A percentile compares a stretch with the other conserved stretches of the same genome.
phyloP scores from a whole-genome alignment of 345 rosid species.

The Arabidopsis arenosa region DNA sequence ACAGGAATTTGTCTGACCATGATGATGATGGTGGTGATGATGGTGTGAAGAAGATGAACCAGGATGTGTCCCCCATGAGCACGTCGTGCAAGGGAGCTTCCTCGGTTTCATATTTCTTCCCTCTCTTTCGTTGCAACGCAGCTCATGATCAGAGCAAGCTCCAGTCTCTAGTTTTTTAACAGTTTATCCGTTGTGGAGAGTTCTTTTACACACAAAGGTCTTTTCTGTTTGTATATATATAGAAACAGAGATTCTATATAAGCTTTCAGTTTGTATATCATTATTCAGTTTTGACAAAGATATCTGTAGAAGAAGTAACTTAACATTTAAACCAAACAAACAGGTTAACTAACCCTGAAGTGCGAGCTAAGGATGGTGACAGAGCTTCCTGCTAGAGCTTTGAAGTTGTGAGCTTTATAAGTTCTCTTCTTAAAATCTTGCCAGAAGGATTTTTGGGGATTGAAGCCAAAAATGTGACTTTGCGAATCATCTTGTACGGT shows the following conservation, averaged over 20 bases:
- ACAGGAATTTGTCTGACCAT: conserved; percentile 43
- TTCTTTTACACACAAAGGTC: conserved; percentile 17
- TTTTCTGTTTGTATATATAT: conserved; percentile 40
- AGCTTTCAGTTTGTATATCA: conserved; percentile 28
- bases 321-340: conserved; percentile 11
- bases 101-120: conserved; percentile 46
- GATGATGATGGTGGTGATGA: conserved; percentile 27
- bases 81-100: conserved; percentile 46
- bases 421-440: conserved; percentile 83
- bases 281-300: conserved; percentile 34
- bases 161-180: conserved; percentile 44
- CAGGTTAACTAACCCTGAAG: conserved; percentile 13
- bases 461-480: conserved; percentile 64
- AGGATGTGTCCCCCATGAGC: conserved; percentile 36
- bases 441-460: conserved; percentile 80
- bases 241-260: conserved; percentile 35
- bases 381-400: conserved; percentile 41
- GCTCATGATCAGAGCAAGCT: conserved; percentile 43
- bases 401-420: conserved; percentile 62
- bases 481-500: conserved; percentile 62
- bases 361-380: conserved; percentile 9
- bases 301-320: neutral
- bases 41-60: conserved; percentile 34
- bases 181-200: conserved; percentile 29
- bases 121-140: conserved; percentile 41